Evolutionary conservation across 306 rosid genomes (phyloP).

Genomic region (Vigna angularis): DNA sequence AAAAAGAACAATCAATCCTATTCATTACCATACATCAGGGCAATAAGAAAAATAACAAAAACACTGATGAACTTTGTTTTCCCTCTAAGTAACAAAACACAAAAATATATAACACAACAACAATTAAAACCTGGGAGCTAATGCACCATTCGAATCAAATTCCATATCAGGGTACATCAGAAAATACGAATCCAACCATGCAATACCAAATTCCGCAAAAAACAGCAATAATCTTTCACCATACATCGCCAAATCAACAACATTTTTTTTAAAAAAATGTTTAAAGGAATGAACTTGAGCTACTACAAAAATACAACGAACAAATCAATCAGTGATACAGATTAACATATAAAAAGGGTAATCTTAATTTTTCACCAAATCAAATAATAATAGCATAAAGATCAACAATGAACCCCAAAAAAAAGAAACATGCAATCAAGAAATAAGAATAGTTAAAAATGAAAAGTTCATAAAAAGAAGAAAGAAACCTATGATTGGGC

Average conservation of each 20-base stretch:
- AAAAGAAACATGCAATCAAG: neutral
- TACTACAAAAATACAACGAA: neutral
- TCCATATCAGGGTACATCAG: neutral
- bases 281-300: conserved; percentile 14
- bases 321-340: conserved; percentile 25
- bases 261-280: neutral
- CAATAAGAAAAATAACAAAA: neutral
- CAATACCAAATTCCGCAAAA: conserved; percentile 9
- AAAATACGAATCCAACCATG: conserved; percentile 20
- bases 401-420: conserved; percentile 19
- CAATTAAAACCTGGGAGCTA: conserved; percentile 9
- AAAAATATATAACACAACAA: neutral
- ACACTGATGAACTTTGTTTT: neutral
- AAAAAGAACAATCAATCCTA: conserved; percentile 18
- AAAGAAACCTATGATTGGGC: conserved; percentile 53
- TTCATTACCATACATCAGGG: conserved; percentile 6
- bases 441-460: neutral
- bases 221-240: neutral
- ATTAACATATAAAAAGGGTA: conserved; percentile 15
- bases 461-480: neutral
- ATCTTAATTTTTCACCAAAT: neutral
- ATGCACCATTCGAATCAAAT: conserved; percentile 16
- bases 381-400: neutral
- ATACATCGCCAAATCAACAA: neutral
- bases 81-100: neutral